A percentile compares a stretch with the other conserved stretches of the same genome.
These are phyloP conservation scores for Kuraishia hungarica DNA, from an alignment of 805 yeast species.

Conservation along the genomic window DNA sequence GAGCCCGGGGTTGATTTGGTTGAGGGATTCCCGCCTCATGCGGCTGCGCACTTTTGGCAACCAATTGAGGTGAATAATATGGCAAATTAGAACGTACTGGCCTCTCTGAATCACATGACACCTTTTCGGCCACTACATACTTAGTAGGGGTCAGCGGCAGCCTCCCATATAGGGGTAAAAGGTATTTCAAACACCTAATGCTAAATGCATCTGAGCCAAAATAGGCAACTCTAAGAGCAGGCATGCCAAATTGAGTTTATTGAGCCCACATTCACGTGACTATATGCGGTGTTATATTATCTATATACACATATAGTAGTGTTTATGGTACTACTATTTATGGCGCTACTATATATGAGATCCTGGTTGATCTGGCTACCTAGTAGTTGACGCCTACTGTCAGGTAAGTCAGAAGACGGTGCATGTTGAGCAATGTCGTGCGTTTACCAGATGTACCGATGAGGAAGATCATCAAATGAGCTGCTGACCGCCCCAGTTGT, in stretches of 20 bases:
- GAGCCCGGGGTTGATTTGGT: slow-evolving; percentile 1
- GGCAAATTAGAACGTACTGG: background rate
- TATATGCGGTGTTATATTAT: too few relatives aligned
- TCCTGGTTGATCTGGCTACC: too few relatives aligned
- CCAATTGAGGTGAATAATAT: background rate
- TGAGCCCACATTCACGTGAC: too few relatives aligned
- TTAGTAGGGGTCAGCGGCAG: too few relatives aligned
- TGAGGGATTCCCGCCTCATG: too few relatives aligned
- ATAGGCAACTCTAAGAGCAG: slow-evolving; percentile 38
- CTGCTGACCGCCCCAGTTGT: background rate
- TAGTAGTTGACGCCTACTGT: too few relatives aligned
- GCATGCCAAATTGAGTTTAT: slow-evolving; percentile 3
- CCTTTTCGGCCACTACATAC: background rate
- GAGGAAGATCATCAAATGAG: background rate
- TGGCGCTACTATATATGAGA: too few relatives aligned
- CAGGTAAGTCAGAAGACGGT: too few relatives aligned
- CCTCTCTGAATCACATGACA: background rate
- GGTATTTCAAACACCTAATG: slow-evolving; percentile 37
- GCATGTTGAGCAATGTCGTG: background rate
- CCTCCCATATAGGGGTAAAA: slow-evolving; percentile 17
- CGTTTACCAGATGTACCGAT: background rate
- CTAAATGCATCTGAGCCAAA: slow-evolving; percentile 78
- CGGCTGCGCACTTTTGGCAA: too few relatives aligned
- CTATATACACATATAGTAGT: too few relatives aligned
- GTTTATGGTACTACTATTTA: too few relatives aligned